Evolutionary conservation across 805 yeast species (phyloP).

Genomic region (Ogataea ramenticola): DNA sequence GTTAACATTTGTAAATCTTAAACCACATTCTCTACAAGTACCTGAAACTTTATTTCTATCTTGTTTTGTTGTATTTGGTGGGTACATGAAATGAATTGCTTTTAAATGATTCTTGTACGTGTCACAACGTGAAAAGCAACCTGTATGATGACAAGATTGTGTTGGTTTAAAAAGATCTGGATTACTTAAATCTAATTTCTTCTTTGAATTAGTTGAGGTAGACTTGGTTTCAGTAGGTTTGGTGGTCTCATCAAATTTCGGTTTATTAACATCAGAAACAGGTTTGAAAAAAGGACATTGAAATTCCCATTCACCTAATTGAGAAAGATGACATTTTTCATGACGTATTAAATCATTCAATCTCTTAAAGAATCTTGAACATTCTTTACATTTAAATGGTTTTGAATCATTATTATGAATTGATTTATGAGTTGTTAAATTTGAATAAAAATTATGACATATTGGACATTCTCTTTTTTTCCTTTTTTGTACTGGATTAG

Average conservation of each 20-base stretch:
- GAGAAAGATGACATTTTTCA: slow-evolving; percentile 79
- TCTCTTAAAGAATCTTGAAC: slow-evolving; percentile 81
- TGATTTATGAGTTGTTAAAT: slow-evolving; percentile 76
- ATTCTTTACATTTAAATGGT: slow-evolving; percentile 72
- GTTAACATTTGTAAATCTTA: slow-evolving; percentile 59
- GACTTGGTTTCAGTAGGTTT: too few relatives aligned
- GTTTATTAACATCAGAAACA: too few relatives aligned
- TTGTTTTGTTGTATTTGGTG: slow-evolving; percentile 76
- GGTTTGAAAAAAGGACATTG: slow-evolving; percentile 68
- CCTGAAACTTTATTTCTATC: slow-evolving; percentile 67
- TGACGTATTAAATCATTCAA: slow-evolving; percentile 84
- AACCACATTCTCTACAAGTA: slow-evolving; percentile 70
- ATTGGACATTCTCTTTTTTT: slow-evolving; percentile 31
- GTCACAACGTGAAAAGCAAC: slow-evolving; percentile 83
- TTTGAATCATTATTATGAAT: slow-evolving; percentile 70
- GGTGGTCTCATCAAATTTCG: too few relatives aligned
- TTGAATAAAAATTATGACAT: slow-evolving; percentile 50
- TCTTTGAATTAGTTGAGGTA: slow-evolving; percentile 4
- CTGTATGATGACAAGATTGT: slow-evolving; percentile 71
- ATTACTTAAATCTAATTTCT: slow-evolving; percentile 7
- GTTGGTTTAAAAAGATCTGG: neutral
- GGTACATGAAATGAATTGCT: slow-evolving; percentile 85
- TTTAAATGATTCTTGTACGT: slow-evolving; percentile 87
- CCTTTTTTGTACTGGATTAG: slow-evolving; percentile 12
- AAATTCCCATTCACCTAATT: slow-evolving; percentile 58